Evolutionary conservation across 2,329 filamentous ascomycete genomes (phyloP), one percentile per base, ranked within the genome.

Genomic region (Fusarium sp.): DNA sequence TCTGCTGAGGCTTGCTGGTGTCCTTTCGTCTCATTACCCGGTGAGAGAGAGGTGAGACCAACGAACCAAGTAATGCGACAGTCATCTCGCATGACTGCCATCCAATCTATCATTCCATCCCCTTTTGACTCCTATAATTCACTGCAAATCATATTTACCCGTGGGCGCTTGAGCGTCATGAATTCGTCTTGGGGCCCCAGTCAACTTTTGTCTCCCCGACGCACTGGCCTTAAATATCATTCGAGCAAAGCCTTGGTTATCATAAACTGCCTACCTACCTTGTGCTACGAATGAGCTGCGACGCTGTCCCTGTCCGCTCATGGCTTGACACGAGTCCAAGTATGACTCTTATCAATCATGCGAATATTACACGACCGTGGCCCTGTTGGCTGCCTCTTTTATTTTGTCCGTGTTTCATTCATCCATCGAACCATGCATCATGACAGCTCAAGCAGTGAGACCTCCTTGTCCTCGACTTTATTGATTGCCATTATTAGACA

Each of bases 171-270:
- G 43, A 55, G 39, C 66, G 58, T 56, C 58, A 62, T 63, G 69
- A 69, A 67, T 55, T 68, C 64, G 68, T 55, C 57, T 61, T 62
- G 47, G 42, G 29, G 39, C 40, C 63, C 67, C 43, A 67, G 63
- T 70, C 53, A 33, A 27, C 29, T 51, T 62, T 57, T 31, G 37
- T 52, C 51, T 69, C 66, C 62, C 66, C 42, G 54, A 53, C 56
- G 67, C 58, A 58, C 57, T 72, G 67, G 57, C 56, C 58, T 39
- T 57, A 27, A 52, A 43, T 50, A 58, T 71, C 69, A 52, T 72
- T 69, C 71, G 69, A 73, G 71, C 55, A 57, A 55, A 33, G 60
- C 59, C 35, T 63, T 59, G 55, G 41, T 39, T n/a, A 48, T 55
- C 36, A 58, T 42, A 48, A 53, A 49, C 33, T 42, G 43, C 43